phyloP scores from a whole-genome alignment of 805 yeast genomes.

The Saturnispora quitensis region DNA sequence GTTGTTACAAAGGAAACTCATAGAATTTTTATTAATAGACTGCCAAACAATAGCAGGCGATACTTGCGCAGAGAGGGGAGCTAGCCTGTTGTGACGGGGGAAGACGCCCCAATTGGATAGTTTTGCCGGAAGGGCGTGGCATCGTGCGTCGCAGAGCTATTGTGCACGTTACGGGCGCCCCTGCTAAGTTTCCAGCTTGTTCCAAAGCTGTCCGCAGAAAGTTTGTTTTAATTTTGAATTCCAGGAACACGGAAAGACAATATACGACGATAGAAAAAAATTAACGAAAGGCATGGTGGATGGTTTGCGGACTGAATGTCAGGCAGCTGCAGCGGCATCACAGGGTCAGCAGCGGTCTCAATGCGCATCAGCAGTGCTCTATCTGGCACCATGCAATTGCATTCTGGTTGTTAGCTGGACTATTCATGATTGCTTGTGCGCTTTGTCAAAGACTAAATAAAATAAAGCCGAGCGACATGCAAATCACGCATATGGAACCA shows the following conservation, averaged over 20 bases:
- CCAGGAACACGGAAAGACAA: background rate
- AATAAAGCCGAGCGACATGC: background rate
- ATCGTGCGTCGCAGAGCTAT: background rate
- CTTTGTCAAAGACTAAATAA: background rate
- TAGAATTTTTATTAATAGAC: background rate
- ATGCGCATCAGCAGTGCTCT: no score
- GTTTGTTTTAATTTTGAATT: background rate
- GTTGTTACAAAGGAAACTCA: background rate
- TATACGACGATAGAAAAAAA: background rate
- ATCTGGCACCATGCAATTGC: no score
- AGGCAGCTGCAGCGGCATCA: no score
- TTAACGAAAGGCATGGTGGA: background rate
- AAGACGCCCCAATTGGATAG: no score
- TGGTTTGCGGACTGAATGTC: no score
- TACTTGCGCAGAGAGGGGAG: background rate
- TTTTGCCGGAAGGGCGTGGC: background rate
- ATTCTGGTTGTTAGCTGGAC: no score
- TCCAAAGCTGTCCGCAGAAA: no score
- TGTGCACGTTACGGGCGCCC: background rate
- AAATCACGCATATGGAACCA: background rate
- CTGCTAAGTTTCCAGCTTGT: no score
- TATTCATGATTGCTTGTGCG: no score
- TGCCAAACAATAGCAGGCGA: background rate
- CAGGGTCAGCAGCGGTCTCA: no score
- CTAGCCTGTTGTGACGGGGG: background rate